Base-by-base conservation (phyloP, 2,329 filamentous ascomycete genomes). In the Ustulina deusta region DNA sequence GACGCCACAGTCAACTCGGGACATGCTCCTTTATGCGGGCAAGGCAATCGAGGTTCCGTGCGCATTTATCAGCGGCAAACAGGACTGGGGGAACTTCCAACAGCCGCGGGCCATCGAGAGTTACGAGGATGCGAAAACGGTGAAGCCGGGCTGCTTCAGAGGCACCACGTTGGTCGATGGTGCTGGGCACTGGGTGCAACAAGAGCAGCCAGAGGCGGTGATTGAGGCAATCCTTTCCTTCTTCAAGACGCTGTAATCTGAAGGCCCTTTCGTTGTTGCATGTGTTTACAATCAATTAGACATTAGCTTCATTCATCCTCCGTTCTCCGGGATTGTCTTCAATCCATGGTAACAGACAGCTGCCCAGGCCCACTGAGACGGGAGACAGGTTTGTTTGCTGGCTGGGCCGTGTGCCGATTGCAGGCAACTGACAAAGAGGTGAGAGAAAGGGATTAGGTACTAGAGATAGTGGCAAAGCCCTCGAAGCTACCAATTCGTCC, bases 181-280 rank as follows among this genome's bases (percentile, higher is more conserved):
- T 0, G 89, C 89, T 4, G 90, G 90, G 0, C 90, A 92, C 79
- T 92, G 90, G 90, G 85, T 90, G 40, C 89, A 90, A 74, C 88
- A 91, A 77, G 89, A 92, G 76, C 82, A 87, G 74, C 85, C 88
- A 0, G 83, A 86, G 71, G 82, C 79, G 61, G 86, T 89, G 48
- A 58, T 69, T 7, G 51, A 40, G 46, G 73, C 74, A 32, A 65
- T 77, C 6, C 56, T 75, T 9, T 51, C 25, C 1, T 77, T 78
- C 51, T 74, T 78, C 17, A 27, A 66, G 9, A 73, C 73, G 4
- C 32, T 77, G 25, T 75, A 52, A 61, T 22, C 4, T 38, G 6
- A 17, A 60, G 20, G 20, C 22, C n/a, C 25, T 48, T 17, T n/a
- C n/a, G n/a, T n/a, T 49, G 3, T 13, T 56, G 22, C 25, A 11